These are phyloP conservation scores for Parastagonospora nodorum DNA, from an alignment of 2,329 filamentous ascomycete genomes.

Conservation along the genomic window DNA sequence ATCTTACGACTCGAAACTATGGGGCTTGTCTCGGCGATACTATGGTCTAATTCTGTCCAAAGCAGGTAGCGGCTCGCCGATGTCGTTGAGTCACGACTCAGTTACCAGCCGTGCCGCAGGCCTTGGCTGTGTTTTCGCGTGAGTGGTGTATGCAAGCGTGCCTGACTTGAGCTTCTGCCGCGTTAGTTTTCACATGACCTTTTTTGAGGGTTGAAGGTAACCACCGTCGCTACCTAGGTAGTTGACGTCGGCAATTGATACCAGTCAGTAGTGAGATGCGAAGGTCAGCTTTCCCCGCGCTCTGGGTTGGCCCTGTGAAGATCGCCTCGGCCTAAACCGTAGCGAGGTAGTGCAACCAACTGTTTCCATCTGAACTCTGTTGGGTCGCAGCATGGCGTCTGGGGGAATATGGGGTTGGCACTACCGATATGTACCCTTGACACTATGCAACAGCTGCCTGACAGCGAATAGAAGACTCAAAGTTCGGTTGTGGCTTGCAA, in stretches of 20 bases:
- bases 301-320: not conserved
- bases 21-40: too few species aligned
- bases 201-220: too few species aligned
- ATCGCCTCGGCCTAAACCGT: constrained; percentile 2
- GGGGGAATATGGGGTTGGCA: constrained; percentile 2
- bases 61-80: too few species aligned
- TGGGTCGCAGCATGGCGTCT: constrained; percentile 4
- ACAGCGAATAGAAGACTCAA: not conserved
- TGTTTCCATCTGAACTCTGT: not conserved
- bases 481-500: not conserved
- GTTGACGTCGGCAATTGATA: not conserved
- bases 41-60: too few species aligned
- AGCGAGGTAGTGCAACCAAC: not conserved
- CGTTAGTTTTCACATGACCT: not conserved
- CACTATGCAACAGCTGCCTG: too few species aligned
- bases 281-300: constrained; percentile 1
- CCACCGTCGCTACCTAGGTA: too few species aligned
- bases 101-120: not conserved
- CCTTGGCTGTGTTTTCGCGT: too few species aligned
- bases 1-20: too few species aligned
- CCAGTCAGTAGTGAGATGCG: not conserved
- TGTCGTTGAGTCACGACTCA: not conserved
- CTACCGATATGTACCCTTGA: not conserved
- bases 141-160: not conserved
- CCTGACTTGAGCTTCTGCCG: not conserved